phyloP scores from a whole-genome alignment of 371 early-diverging fungal genomes.

The Blakeslea trispora region DNA sequence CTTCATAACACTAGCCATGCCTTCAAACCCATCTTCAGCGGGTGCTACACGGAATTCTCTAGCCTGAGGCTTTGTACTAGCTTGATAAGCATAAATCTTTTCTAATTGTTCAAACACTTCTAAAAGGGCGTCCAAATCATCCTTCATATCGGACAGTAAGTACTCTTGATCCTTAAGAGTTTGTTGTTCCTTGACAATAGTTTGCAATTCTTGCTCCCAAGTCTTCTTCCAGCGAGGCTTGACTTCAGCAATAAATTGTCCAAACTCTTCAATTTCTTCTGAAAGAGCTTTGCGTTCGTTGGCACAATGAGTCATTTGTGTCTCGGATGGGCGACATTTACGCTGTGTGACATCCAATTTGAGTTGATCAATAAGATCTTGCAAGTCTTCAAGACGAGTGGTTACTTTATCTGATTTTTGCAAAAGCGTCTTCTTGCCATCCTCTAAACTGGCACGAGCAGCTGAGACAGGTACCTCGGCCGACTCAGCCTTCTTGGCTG shows the following conservation, averaged over 20 bases:
- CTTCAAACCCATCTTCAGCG: slow-evolving; percentile 63
- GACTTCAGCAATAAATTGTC: slow-evolving; percentile 61
- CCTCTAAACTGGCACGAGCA: slow-evolving; percentile 56
- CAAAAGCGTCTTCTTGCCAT: slow-evolving; percentile 67
- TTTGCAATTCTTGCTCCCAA: slow-evolving; percentile 83
- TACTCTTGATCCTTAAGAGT: slow-evolving; percentile 79
- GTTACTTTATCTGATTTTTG: slow-evolving; percentile 63
- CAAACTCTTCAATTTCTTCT: slow-evolving; percentile 57
- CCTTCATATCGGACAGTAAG: slow-evolving; percentile 68
- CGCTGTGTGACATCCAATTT: slow-evolving; percentile 78
- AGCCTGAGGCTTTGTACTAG: slow-evolving; percentile 35
- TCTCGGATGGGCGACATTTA: slow-evolving; percentile 68
- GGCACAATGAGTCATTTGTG: slow-evolving; percentile 60
- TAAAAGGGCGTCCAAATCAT: slow-evolving; percentile 64
- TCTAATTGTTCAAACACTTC: slow-evolving; percentile 69
- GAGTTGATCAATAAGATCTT: slow-evolving; percentile 75
- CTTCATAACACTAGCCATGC: slow-evolving; percentile 64
- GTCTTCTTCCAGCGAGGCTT: slow-evolving; percentile 81
- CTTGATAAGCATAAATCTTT: slow-evolving; percentile 66
- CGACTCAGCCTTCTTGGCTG: slow-evolving; percentile 19
- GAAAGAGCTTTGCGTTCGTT: slow-evolving; percentile 60
- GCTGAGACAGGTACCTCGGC: slow-evolving; percentile 23
- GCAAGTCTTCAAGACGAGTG: slow-evolving; percentile 68
- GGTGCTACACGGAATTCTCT: slow-evolving; percentile 62
- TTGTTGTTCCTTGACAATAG: slow-evolving; percentile 80